Evolutionary conservation across 2,329 filamentous ascomycete species (phyloP).

Genomic region (Colletotrichum caudatum): DNA sequence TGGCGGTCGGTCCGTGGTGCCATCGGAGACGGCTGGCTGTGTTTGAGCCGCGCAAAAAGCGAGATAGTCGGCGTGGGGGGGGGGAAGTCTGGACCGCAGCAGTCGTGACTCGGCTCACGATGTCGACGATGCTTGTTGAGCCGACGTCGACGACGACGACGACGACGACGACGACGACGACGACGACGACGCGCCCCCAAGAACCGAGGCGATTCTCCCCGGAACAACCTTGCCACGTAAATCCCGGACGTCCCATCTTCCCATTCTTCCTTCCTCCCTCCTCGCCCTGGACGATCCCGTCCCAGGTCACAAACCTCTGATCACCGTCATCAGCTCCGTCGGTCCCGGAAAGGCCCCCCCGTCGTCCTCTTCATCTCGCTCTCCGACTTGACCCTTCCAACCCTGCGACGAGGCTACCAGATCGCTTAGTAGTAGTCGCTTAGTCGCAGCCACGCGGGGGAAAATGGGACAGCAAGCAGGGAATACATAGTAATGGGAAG

Average conservation of each 20-base stretch:
- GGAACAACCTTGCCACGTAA: slow-evolving; percentile 2
- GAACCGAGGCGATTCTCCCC: background rate
- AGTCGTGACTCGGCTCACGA: slow-evolving; percentile 4
- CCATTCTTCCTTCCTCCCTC: background rate
- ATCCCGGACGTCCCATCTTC: slow-evolving; percentile 25
- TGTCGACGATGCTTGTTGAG: slow-evolving; percentile 11
- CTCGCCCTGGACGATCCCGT: slow-evolving; percentile 32
- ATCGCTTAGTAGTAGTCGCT: background rate
- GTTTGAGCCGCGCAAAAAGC: slow-evolving; percentile 34
- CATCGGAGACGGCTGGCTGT: slow-evolving; percentile 29
- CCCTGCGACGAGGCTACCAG: slow-evolving; percentile 2
- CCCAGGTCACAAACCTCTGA: slow-evolving; percentile 23
- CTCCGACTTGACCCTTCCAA: background rate
- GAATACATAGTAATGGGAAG: too few species aligned
- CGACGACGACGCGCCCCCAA: background rate
- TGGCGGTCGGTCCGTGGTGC: slow-evolving; percentile 11
- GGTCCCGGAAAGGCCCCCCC: background rate
- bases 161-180: background rate
- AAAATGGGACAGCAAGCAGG: background rate
- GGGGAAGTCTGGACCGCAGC: background rate
- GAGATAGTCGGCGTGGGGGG: background rate
- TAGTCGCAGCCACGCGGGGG: slow-evolving; percentile 9
- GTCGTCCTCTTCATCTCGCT: slow-evolving; percentile 8
- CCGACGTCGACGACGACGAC: background rate
- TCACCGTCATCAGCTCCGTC: slow-evolving; percentile 34